Conservation (phyloP, 805 yeast genomes). For the Lachancea sp. region DNA sequence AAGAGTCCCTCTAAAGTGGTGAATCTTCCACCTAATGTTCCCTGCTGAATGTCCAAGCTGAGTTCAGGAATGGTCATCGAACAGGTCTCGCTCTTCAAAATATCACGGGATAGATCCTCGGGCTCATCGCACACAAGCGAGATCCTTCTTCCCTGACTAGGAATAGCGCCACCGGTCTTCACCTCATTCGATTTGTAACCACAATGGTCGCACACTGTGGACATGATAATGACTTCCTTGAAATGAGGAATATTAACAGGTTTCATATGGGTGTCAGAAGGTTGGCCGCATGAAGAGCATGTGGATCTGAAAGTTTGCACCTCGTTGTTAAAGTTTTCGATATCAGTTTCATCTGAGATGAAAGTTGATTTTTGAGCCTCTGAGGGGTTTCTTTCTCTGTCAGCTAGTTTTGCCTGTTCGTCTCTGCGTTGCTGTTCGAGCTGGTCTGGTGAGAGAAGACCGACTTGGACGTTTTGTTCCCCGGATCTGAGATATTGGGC, state of each 20-base stretch:
- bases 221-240: constrained; percentile 95
- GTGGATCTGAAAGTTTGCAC: constrained; percentile 90
- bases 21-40: constrained; percentile 96
- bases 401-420: constrained; percentile 28
- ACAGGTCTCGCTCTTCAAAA: constrained; percentile 91
- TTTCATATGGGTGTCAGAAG: constrained; percentile 93
- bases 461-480: constrained; percentile 80
- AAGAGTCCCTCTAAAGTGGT: constrained; percentile 94
- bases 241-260: constrained; percentile 95
- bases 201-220: constrained; percentile 85
- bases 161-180: constrained; percentile 96
- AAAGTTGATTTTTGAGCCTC: constrained; percentile 40
- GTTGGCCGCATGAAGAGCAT: constrained; percentile 76
- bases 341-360: constrained; percentile 64
- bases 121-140: constrained; percentile 69
- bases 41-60: constrained; percentile 84
- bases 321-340: constrained; percentile 81
- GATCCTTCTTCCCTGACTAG: constrained; percentile 72
- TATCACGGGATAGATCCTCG: constrained; percentile 88
- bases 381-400: constrained; percentile 34
- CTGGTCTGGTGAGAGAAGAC: constrained; percentile 62
- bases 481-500: constrained; percentile 76
- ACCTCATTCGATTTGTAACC: constrained; percentile 97
- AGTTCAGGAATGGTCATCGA: constrained; percentile 81
- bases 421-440: constrained; percentile 36